phyloP scores from a whole-genome alignment of 306 rosid species.

The Trifolium dubium region DNA sequence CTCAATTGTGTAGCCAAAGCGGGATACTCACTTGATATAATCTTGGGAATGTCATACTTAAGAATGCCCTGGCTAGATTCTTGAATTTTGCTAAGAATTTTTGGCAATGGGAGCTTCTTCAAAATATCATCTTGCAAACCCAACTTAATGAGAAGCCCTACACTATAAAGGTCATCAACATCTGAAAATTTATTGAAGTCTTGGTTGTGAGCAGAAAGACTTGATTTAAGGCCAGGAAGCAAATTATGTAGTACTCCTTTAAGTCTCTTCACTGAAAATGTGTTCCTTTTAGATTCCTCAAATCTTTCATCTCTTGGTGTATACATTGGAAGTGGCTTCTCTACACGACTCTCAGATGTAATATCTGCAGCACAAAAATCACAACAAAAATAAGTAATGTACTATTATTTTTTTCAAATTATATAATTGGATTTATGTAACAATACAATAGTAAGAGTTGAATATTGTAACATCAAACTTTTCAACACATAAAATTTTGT shows the following conservation, averaged over 20 bases:
- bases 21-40: constrained; percentile 71
- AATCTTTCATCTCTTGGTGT: constrained; percentile 96
- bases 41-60: constrained; percentile 80
- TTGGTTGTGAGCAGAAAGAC: constrained; percentile 59
- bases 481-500: too few relatives aligned
- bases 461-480: too few relatives aligned
- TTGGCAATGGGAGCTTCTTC: constrained; percentile 69
- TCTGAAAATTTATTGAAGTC: constrained; percentile 80
- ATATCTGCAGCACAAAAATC: constrained; percentile 47
- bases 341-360: constrained; percentile 77
- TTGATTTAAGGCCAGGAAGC: constrained; percentile 74
- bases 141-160: constrained; percentile 65
- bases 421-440: too few relatives aligned
- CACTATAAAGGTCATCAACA: constrained; percentile 86
- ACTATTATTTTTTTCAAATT: too few relatives aligned
- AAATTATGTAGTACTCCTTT: constrained; percentile 80
- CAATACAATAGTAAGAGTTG: too few relatives aligned
- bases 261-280: constrained; percentile 75
- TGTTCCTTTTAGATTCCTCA: constrained; percentile 76
- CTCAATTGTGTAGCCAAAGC: too few relatives aligned
- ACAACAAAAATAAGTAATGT: too few relatives aligned
- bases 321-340: constrained; percentile 86
- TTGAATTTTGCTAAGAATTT: constrained; percentile 58
- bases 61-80: constrained; percentile 69
- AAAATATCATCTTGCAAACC: constrained; percentile 74